A percentile compares a stretch with the other conserved stretches of the same genome.
phyloP scores from a whole-genome alignment of 352 stramenopile genomes.

The Phytophthora europaea region DNA sequence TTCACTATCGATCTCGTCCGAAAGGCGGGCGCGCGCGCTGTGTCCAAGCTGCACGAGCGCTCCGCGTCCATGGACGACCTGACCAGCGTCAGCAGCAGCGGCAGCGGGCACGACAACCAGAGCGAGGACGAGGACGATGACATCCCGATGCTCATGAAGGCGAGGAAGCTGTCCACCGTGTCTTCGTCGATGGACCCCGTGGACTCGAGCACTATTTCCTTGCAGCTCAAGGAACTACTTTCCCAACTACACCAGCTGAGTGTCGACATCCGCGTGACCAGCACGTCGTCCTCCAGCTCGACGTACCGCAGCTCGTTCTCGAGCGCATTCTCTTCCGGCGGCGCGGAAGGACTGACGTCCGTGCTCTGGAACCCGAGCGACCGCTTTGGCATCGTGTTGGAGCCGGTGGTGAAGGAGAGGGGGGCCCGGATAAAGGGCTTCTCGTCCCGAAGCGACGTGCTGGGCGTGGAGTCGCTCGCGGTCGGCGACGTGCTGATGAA shows the following conservation, averaged over 20 bases:
- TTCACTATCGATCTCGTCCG: slow-evolving; percentile 80
- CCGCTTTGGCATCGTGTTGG: slow-evolving; percentile 76
- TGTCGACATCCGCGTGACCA: slow-evolving; percentile 69
- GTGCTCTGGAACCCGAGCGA: slow-evolving; percentile 84
- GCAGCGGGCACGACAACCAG: slow-evolving; percentile 30
- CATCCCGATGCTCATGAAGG: slow-evolving; percentile 55
- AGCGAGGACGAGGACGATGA: slow-evolving; percentile 26
- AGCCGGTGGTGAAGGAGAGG: slow-evolving; percentile 52
- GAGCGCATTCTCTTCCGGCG: slow-evolving; percentile 55
- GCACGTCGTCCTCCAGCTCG: slow-evolving; percentile 52
- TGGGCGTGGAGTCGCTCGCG: slow-evolving; percentile 71
- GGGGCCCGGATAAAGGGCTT: slow-evolving; percentile 78
- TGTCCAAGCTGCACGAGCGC: slow-evolving; percentile 43
- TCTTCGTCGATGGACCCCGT: slow-evolving; percentile 45
- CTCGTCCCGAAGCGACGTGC: slow-evolving; percentile 68
- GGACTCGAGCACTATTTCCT: slow-evolving; percentile 67
- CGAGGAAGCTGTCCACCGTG: slow-evolving; percentile 40
- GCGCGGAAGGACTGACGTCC: slow-evolving; percentile 40
- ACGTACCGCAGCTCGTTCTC: slow-evolving; percentile 86
- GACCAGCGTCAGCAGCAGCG: slow-evolving; percentile 32
- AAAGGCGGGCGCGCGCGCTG: slow-evolving; percentile 55
- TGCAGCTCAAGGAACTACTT: slow-evolving; percentile 78
- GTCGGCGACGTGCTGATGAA: slow-evolving; percentile 76
- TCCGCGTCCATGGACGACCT: slow-evolving; percentile 49
- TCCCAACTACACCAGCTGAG: slow-evolving; percentile 79